Evolutionary conservation across 768 basidiomycete genomes (phyloP).

Genomic region (Pisolithus orientalis): DNA sequence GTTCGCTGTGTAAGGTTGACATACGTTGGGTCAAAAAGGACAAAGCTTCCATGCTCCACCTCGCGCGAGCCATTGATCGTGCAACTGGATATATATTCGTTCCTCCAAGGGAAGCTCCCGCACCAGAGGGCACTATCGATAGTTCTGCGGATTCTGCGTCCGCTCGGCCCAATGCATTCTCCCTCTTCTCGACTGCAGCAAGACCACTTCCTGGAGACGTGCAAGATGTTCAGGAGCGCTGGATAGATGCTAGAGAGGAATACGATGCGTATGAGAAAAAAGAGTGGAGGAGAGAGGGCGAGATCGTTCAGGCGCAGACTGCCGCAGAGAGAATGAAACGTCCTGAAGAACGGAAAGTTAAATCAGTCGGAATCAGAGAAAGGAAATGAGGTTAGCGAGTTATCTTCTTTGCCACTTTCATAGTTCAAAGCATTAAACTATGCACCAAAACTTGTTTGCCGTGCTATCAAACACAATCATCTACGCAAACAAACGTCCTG

Average conservation of each 20-base stretch:
- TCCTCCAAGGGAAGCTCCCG: slow-evolving; percentile 38
- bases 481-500: too few relatives aligned
- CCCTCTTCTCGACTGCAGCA: slow-evolving; percentile 61
- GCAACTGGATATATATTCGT: slow-evolving; percentile 90
- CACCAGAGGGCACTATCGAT: slow-evolving; percentile 27
- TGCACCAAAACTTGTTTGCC: neutral
- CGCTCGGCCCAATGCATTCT: slow-evolving; percentile 55
- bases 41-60: slow-evolving; percentile 89
- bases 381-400: slow-evolving; percentile 17
- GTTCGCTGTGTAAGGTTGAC: neutral
- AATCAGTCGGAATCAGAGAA: slow-evolving; percentile 20
- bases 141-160: slow-evolving; percentile 30
- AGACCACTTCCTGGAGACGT: slow-evolving; percentile 50
- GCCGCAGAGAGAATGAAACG: slow-evolving; percentile 10
- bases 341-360: slow-evolving; percentile 1
- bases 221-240: slow-evolving; percentile 85
- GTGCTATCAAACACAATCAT: too few relatives aligned
- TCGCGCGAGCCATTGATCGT: slow-evolving; percentile 79
- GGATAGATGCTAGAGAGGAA: slow-evolving; percentile 79
- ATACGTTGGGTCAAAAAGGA: slow-evolving; percentile 46
- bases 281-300: slow-evolving; percentile 75
- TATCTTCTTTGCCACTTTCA: neutral
- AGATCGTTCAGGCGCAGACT: slow-evolving; percentile 27
- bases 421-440: neutral
- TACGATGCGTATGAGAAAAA: slow-evolving; percentile 78